Conservation (phyloP, 225 moss, liverwort and hornwort genomes). For the Neckera pumila region DNA sequence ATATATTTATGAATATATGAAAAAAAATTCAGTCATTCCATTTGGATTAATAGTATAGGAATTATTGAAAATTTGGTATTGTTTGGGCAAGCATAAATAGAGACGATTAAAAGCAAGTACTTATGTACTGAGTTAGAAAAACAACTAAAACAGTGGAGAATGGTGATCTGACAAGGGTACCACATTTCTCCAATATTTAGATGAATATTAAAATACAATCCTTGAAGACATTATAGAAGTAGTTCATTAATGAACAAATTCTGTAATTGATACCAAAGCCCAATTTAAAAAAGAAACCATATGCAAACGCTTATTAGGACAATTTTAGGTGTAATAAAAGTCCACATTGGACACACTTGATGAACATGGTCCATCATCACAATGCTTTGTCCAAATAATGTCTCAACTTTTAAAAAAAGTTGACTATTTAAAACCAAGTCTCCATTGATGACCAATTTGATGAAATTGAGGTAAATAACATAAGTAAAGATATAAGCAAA, state of each 20-base stretch:
- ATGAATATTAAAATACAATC: background rate
- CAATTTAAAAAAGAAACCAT: too few species aligned
- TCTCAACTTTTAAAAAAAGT: background rate
- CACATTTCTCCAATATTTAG: fast-evolving
- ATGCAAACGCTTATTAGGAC: background rate
- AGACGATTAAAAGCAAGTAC: fast-evolving
- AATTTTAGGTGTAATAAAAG: background rate
- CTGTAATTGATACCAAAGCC: background rate
- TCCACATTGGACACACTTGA: fast-evolving
- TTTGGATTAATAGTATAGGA: background rate
- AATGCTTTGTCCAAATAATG: background rate
- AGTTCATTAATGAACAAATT: background rate
- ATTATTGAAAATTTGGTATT: background rate
- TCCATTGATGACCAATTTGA: fast-evolving
- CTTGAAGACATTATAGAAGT: background rate
- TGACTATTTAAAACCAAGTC: background rate
- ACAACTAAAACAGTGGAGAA: background rate
- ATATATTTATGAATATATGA: background rate
- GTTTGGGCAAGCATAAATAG: fast-evolving
- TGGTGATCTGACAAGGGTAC: fast-evolving
- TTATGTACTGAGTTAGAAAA: fast-evolving
- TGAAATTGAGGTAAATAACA: background rate
- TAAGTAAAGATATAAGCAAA: too few species aligned
- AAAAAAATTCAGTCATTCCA: background rate
- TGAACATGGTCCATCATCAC: background rate